These are phyloP conservation scores for Medicago arabica DNA, from an alignment of 306 rosid species.

Conservation along the genomic window DNA sequence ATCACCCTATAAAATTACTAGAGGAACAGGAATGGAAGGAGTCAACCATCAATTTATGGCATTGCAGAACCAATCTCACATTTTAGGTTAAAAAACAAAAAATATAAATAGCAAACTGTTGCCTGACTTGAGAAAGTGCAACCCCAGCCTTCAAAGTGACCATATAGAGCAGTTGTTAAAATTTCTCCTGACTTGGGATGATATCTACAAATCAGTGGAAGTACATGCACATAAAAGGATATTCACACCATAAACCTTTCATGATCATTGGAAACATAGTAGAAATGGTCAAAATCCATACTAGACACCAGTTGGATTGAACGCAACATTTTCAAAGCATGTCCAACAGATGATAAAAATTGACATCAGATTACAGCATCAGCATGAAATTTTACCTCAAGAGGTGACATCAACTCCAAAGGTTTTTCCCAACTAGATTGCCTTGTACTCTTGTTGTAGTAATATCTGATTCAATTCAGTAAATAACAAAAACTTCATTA, in stretches of 20 bases:
- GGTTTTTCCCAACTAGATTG: conserved; percentile 99
- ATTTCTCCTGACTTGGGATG: conserved; percentile 92
- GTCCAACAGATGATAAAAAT: conserved; percentile 44
- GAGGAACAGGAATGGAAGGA: conserved; percentile 30
- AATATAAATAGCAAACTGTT: conserved; percentile 76
- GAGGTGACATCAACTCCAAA: conserved; percentile 89
- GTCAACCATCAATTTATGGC: conserved; percentile 51
- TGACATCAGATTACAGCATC: conserved; percentile 30
- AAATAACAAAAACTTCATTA: conserved; percentile 29
- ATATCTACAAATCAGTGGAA: conserved; percentile 93
- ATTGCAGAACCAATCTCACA: conserved; percentile 47
- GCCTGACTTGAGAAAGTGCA: conserved; percentile 94
- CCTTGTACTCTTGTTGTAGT: conserved; percentile 89
- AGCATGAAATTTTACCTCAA: conserved; percentile 67
- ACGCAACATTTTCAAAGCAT: conserved; percentile 45
- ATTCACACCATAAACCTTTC: conserved; percentile 61
- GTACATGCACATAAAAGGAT: conserved; percentile 88
- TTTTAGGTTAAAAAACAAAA: conserved; percentile 44
- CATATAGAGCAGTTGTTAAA: conserved; percentile 87
- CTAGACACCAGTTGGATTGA: conserved; percentile 41
- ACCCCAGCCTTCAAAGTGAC: conserved; percentile 84
- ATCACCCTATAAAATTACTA: conserved; percentile 20
- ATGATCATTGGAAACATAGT: conserved; percentile 57
- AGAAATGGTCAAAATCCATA: conserved; percentile 59
- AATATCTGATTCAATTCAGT: conserved; percentile 62